These are phyloP conservation scores for Flaveria bidentis DNA, from an alignment of 129 eudicot genomes.

Conservation along the genomic window DNA sequence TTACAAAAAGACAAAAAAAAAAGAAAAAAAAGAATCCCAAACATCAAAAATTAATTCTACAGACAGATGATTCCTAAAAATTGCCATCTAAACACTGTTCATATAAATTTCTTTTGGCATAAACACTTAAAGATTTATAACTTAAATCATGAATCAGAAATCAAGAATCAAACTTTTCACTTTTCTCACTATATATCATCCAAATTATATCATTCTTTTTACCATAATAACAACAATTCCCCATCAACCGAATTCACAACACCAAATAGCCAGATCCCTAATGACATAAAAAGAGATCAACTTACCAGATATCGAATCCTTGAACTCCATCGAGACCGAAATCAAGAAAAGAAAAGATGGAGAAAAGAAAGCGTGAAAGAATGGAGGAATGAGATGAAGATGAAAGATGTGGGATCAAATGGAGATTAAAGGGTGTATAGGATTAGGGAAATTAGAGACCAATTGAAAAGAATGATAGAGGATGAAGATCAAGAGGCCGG, in stretches of 20 bases:
- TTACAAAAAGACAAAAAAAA: not conserved
- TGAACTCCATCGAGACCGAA: conserved; percentile 55
- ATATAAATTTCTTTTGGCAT: not conserved
- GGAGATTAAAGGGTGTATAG: conserved; percentile 66
- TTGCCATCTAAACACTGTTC: too few species aligned
- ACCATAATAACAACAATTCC: not conserved
- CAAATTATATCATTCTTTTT: not conserved
- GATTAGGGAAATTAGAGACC: conserved; percentile 77
- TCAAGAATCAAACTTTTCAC: too few species aligned
- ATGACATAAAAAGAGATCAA: not conserved
- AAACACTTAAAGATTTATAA: not conserved
- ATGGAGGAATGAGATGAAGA: not conserved
- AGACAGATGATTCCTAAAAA: not conserved
- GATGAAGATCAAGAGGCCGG: conserved; percentile 84
- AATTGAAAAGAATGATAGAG: conserved; percentile 72
- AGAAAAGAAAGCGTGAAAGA: not conserved
- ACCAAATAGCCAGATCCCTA: not conserved
- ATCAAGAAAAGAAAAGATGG: conserved; percentile 26
- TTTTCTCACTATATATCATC: too few species aligned
- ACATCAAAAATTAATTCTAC: not conserved
- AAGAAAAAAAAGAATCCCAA: not conserved
- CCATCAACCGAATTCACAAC: not conserved
- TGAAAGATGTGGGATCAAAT: not conserved
- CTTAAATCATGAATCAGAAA: not conserved
- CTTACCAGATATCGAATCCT: conserved; percentile 54